These are phyloP conservation scores for Agaricales sp. DNA, from an alignment of 1,284 basidiomycete genomes.

Conservation along the genomic window DNA sequence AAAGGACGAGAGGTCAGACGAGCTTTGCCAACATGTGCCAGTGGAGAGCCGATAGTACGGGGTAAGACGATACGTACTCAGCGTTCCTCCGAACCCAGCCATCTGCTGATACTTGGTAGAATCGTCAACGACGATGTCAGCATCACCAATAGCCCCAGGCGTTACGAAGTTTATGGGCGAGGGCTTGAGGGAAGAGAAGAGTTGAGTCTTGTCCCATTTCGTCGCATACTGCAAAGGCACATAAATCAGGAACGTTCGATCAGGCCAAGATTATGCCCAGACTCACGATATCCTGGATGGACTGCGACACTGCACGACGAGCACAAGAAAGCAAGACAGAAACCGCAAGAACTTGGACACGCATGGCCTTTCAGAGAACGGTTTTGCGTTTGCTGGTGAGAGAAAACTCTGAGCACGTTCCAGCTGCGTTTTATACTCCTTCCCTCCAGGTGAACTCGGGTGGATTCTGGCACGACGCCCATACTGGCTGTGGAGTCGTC, in stretches of 20 bases:
- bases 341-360: too few species aligned
- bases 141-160: slow-evolving; percentile 31
- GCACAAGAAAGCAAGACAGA: too few species aligned
- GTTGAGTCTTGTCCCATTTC: slow-evolving; percentile 37
- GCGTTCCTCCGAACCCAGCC: slow-evolving; percentile 38
- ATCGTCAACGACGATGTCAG: slow-evolving; percentile 38
- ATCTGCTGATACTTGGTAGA: slow-evolving; percentile 31
- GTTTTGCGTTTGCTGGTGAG: too few species aligned
- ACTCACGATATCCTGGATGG: slow-evolving; percentile 34
- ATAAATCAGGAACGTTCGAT: slow-evolving; percentile 9
- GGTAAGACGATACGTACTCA: slow-evolving; percentile 29
- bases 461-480: too few species aligned
- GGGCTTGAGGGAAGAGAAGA: slow-evolving; percentile 36
- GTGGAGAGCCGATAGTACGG: too few species aligned
- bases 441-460: too few species aligned
- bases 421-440: too few species aligned
- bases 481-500: too few species aligned
- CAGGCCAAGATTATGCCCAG: slow-evolving; percentile 1
- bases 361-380: too few species aligned
- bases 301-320: slow-evolving; percentile 21
- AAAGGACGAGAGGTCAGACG: not conserved
- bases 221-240: slow-evolving; percentile 9
- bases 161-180: slow-evolving; percentile 44
- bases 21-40: too few species aligned
- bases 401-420: too few species aligned